Evolutionary conservation across 257 asterid species (phyloP).

Genomic region (Solanum pennellii): DNA sequence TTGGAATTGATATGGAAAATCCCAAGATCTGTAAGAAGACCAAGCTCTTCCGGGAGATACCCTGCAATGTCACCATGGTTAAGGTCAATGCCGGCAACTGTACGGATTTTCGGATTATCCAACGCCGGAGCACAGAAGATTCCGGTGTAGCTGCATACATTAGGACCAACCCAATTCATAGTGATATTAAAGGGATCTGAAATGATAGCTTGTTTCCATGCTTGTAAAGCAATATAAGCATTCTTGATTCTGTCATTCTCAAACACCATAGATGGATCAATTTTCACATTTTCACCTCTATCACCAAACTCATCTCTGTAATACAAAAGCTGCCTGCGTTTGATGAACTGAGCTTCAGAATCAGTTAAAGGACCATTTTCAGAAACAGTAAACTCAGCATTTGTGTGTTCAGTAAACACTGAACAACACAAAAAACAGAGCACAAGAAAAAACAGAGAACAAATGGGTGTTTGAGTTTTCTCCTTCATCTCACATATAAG

Average conservation of each 20-base stretch:
- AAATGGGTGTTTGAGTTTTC: constrained; percentile 14
- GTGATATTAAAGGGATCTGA: constrained; percentile 73
- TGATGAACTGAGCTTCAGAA: constrained; percentile 41
- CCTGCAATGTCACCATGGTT: constrained; percentile 94
- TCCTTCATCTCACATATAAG: constrained; percentile 68
- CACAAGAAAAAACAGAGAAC: background rate
- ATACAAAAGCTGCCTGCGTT: constrained; percentile 58
- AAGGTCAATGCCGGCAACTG: constrained; percentile 76
- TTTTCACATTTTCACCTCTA: constrained; percentile 57
- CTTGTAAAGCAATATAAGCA: constrained; percentile 85
- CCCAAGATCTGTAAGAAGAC: constrained; percentile 72
- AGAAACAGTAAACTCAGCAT: constrained; percentile 5
- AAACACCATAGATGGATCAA: constrained; percentile 58
- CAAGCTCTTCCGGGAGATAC: constrained; percentile 73
- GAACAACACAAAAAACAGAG: constrained; percentile 9
- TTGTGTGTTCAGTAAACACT: background rate
- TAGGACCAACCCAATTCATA: constrained; percentile 64
- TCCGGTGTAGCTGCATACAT: constrained; percentile 61
- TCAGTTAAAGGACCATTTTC: constrained; percentile 48
- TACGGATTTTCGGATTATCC: constrained; percentile 35
- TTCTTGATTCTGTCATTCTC: constrained; percentile 48
- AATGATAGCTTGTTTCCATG: constrained; percentile 77
- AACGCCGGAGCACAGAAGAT: constrained; percentile 66
- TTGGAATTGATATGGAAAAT: constrained; percentile 72
- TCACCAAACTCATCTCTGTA: constrained; percentile 71